Evolutionary conservation across 192 early-diverging fungal species (phyloP).

Genomic region (Ramicandelaber brevisporus): DNA sequence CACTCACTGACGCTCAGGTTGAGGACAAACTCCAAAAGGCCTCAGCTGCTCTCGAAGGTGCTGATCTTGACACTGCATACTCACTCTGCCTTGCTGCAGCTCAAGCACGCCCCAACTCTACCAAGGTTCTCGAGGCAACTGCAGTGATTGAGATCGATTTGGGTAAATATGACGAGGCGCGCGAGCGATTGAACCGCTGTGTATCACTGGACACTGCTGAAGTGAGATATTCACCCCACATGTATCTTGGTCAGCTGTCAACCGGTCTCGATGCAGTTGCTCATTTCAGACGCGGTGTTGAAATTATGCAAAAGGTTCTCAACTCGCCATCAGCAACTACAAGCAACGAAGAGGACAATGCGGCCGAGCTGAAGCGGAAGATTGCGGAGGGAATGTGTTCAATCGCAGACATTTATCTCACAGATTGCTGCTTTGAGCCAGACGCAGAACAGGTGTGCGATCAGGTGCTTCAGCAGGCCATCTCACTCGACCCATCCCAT

Average conservation of each 20-base stretch:
- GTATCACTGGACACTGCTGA: too few relatives aligned
- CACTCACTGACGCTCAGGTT: too few relatives aligned
- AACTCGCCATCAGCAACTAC: conserved; percentile 9
- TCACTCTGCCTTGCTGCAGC: too few relatives aligned
- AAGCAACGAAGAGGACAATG: conserved; percentile 8
- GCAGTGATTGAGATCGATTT: too few relatives aligned
- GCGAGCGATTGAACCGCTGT: too few relatives aligned
- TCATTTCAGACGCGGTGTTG: conserved; percentile 43
- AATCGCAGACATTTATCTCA: conserved; percentile 92
- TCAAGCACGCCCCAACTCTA: too few relatives aligned
- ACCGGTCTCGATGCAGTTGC: conserved; percentile 33
- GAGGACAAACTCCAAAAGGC: too few relatives aligned
- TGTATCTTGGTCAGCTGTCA: conserved; percentile 65
- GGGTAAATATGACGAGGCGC: too few relatives aligned
- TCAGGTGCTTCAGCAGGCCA: conserved; percentile 34
- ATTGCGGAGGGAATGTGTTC: conserved; percentile 69
- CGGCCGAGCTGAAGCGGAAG: conserved; percentile 24
- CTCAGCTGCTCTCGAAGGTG: too few relatives aligned
- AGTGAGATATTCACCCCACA: too few relatives aligned
- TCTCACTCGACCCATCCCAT: conserved; percentile 35
- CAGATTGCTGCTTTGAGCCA: conserved; percentile 87
- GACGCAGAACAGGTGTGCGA: conserved; percentile 75
- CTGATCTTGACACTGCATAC: too few relatives aligned
- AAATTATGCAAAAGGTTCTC: conserved; percentile 30
- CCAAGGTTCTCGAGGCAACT: too few relatives aligned